Conservation (phyloP, 352 stramenopile genomes). For the Blastocystis sp. region DNA sequence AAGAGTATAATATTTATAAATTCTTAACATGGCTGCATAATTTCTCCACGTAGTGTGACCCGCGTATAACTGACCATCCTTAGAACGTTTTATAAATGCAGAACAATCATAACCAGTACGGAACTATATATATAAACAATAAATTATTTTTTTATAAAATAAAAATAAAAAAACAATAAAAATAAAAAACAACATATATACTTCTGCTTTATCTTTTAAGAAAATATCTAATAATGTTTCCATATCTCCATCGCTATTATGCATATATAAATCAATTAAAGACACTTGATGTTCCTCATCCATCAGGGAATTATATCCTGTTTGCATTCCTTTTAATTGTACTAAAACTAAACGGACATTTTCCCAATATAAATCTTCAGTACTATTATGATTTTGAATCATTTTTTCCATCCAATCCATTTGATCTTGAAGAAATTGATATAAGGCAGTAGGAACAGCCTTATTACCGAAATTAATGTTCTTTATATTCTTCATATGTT, state of each 20-base stretch:
- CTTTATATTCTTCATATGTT: slow-evolving; percentile 27
- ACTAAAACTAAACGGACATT: too few species aligned
- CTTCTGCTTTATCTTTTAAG: not conserved
- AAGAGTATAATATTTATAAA: slow-evolving; percentile 60
- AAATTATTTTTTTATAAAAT: too few species aligned
- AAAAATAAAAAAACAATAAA: too few species aligned
- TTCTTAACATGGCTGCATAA: slow-evolving; percentile 54
- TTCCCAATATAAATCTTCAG: too few species aligned
- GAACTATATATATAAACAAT: too few species aligned
- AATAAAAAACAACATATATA: not conserved
- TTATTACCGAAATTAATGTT: slow-evolving; percentile 21
- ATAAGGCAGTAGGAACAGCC: slow-evolving; percentile 9
- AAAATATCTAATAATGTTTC: slow-evolving; percentile 30
- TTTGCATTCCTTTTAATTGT: too few species aligned
- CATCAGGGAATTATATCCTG: slow-evolving; percentile 6
- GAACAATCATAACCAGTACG: too few species aligned
- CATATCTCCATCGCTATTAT: slow-evolving; percentile 30
- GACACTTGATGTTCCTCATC: not conserved
- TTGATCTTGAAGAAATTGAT: too few species aligned
- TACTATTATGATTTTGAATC: too few species aligned
- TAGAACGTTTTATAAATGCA: slow-evolving; percentile 52
- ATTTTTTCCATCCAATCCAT: too few species aligned
- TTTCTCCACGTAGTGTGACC: slow-evolving; percentile 55
- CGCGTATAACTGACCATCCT: slow-evolving; percentile 50
- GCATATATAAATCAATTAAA: slow-evolving; percentile 28